Base-by-base conservation (phyloP, 306 rosid genomes). In the Lathyrus tuberosus region DNA sequence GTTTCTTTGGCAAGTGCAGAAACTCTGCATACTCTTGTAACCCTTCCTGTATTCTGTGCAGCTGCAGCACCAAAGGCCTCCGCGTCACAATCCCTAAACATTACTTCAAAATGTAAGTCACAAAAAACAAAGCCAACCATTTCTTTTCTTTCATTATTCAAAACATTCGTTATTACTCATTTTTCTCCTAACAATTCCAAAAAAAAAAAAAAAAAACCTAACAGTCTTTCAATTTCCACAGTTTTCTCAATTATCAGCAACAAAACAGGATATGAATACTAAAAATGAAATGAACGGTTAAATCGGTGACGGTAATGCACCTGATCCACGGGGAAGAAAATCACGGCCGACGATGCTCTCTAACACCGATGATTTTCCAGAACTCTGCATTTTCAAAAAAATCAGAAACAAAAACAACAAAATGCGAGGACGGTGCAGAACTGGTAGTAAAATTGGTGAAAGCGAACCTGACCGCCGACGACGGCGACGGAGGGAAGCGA, bases 1-100 rank as follows among this genome's bases (percentile, higher is more conserved):
- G 81, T 72, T 79, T 88, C 79, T 78, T 84, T 0, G 89, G 90
- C 83, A 86, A 59, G 76, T 88, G 97, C 68, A 88, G 91, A 78
- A 90, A 90, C 71, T 84, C 97, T 0, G 97, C 95, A 78, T 88
- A 77, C 12, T 90, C 97, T 70, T 81, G 77, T n/a, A 63, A 20
- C 10, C 92, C 90, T 47, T 71, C 75, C 43, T 88, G 88, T 14
- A 62, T 65, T 81, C 84, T 83, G 58, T 89, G 84, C 69, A 92
- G 86, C 81, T 89, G 98, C 88, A 92, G 79, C 64, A 92, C 96
- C 80, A 92, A 78, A 20, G 96, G 98, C 78, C 98, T 92, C 72
- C 98, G 87, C 9, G 98, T 92, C 76, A 92, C 96, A 78, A 92
- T 92, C 67, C 98, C 98, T 89, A 80, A 73, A 84, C 72, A 28